phyloP scores from a whole-genome alignment of 2,329 filamentous ascomycete species.

The Pleoardoris graminearum region DNA sequence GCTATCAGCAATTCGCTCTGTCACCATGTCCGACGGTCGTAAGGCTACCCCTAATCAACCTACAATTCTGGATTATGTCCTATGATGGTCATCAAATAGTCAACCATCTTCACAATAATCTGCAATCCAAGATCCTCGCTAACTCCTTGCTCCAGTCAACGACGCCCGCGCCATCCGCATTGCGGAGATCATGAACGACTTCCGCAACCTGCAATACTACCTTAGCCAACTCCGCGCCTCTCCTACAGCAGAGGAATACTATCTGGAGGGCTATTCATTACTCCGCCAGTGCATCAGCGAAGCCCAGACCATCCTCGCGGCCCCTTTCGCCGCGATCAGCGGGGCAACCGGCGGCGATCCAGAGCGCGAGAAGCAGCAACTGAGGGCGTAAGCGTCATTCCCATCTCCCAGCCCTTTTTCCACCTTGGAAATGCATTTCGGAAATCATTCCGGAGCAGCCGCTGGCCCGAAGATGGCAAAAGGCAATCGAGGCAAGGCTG shows the following conservation, averaged over 20 bases:
- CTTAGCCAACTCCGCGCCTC: slow-evolving; percentile 59
- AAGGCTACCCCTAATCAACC: slow-evolving; percentile 36
- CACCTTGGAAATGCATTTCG: neutral
- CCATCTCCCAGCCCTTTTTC: neutral
- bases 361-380: slow-evolving; percentile 60
- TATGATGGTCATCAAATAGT: neutral
- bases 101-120: neutral
- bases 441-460: neutral
- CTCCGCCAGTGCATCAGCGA: slow-evolving; percentile 60
- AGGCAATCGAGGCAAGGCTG: slow-evolving; percentile 15
- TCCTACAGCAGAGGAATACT: slow-evolving; percentile 58
- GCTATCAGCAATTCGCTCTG: slow-evolving; percentile 14
- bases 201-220: slow-evolving; percentile 63
- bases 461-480: neutral
- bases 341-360: slow-evolving; percentile 50
- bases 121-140: too few relatives aligned
- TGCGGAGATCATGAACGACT: slow-evolving; percentile 67
- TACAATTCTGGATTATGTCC: neutral
- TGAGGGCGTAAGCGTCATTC: slow-evolving; percentile 55
- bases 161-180: slow-evolving; percentile 65
- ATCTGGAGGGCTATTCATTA: slow-evolving; percentile 62
- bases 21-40: slow-evolving; percentile 61
- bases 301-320: slow-evolving; percentile 58
- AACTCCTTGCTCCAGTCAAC: slow-evolving; percentile 55
- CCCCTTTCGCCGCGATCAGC: slow-evolving; percentile 54